These are phyloP conservation scores for Tulasnella sp. DNA, from an alignment of 768 basidiomycete genomes.

Conservation along the genomic window DNA sequence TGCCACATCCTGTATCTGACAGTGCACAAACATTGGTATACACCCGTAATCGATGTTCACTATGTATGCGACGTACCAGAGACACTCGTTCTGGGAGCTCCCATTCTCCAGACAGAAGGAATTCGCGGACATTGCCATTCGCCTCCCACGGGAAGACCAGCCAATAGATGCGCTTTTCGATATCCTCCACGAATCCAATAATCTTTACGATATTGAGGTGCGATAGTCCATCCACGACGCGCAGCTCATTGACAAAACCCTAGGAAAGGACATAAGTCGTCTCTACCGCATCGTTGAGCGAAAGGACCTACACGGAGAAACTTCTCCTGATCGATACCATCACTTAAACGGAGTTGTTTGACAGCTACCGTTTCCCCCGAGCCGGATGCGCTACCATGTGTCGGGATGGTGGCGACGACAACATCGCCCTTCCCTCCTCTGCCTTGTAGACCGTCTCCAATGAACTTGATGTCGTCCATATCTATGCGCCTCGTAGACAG, in stretches of 20 bases:
- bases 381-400: background rate
- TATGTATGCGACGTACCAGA: background rate
- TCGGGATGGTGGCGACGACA: background rate
- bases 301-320: background rate
- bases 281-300: background rate
- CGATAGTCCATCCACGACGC: background rate
- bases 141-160: background rate
- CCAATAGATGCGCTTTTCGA: background rate
- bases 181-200: background rate
- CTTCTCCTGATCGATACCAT: background rate
- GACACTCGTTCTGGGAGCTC: background rate
- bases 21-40: background rate
- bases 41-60: background rate
- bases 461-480: background rate
- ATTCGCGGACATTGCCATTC: background rate
- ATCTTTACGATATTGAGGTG: background rate
- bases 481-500: background rate
- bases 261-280: background rate
- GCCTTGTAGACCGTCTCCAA: background rate
- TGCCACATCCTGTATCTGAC: background rate
- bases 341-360: background rate
- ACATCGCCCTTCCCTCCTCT: background rate
- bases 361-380: background rate
- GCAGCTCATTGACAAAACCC: background rate
- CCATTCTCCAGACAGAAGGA: background rate